Evolutionary conservation across 345 rosid species (phyloP).

Genomic region (Draba incana): DNA sequence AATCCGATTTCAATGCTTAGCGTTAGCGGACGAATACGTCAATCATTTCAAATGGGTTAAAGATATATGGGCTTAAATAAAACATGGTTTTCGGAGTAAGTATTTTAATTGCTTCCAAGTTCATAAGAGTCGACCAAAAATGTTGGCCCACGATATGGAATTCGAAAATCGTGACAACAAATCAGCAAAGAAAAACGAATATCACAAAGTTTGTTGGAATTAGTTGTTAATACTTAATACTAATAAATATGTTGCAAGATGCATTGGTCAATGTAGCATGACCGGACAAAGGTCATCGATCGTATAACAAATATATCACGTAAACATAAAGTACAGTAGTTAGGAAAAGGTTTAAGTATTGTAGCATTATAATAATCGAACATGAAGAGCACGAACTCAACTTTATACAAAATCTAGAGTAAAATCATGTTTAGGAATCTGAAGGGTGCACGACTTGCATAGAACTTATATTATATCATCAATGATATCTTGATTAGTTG

Average conservation of each 20-base stretch:
- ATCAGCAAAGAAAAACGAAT: neutral
- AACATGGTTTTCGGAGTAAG: neutral
- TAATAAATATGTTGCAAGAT: neutral
- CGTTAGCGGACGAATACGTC: no score
- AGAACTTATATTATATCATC: neutral
- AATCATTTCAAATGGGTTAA: neutral
- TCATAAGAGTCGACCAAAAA: neutral
- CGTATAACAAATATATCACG: neutral
- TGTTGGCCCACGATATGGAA: neutral
- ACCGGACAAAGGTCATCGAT: conserved; percentile 22
- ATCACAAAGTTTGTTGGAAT: neutral
- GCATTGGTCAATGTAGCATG: conserved; percentile 9
- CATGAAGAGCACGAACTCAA: conserved; percentile 29
- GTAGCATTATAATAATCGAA: neutral
- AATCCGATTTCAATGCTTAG: no score
- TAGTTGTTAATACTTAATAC: neutral
- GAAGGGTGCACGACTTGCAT: conserved; percentile 24
- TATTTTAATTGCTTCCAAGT: no score
- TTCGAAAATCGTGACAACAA: neutral
- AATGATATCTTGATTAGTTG: neutral
- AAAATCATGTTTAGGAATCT: conserved; percentile 4
- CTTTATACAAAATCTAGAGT: conserved; percentile 4
- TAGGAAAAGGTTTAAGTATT: neutral
- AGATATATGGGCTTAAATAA: neutral
- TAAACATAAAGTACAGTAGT: conserved; percentile 1